These are phyloP conservation scores for Paecilomyces fulvus DNA, from an alignment of 2,329 filamentous ascomycete genomes.

Conservation along the genomic window DNA sequence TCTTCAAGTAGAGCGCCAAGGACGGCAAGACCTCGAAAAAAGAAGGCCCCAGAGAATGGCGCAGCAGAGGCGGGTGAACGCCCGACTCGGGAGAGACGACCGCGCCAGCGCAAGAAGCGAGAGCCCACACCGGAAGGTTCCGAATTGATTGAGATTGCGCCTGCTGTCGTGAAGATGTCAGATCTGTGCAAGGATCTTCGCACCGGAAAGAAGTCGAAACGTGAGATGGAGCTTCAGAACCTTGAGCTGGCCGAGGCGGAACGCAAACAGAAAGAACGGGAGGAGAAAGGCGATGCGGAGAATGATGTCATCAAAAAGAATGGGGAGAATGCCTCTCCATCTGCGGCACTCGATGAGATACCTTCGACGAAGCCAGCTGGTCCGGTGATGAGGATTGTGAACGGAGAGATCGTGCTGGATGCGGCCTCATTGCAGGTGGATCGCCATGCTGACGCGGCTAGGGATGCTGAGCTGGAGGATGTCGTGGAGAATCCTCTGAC, in stretches of 20 bases:
- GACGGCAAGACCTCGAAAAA: constrained; percentile 14
- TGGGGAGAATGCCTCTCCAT: constrained; percentile 13
- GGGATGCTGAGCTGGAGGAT: constrained; percentile 39
- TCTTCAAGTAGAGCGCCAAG: constrained; percentile 15
- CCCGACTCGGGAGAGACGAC: constrained; percentile 14
- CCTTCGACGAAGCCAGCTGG: constrained; percentile 23
- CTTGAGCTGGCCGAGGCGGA: constrained; percentile 49
- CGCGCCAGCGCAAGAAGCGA: constrained; percentile 25
- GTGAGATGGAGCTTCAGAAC: constrained; percentile 48
- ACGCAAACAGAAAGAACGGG: constrained; percentile 30
- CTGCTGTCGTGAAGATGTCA: constrained; percentile 48
- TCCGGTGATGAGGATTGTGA: constrained; percentile 45
- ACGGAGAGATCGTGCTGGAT: constrained; percentile 50
- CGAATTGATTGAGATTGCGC: constrained; percentile 44
- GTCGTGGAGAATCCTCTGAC: constrained; percentile 40
- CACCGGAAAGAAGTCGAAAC: constrained; percentile 49
- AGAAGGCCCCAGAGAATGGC: constrained; percentile 16
- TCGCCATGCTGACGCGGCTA: constrained; percentile 44
- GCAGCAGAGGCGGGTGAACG: constrained; percentile 15
- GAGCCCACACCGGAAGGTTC: constrained; percentile 41
- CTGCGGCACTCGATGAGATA: constrained; percentile 10
- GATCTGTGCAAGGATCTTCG: constrained; percentile 46
- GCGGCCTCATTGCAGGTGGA: constrained; percentile 46
- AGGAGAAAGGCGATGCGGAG: constrained; percentile 18
- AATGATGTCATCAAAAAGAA: constrained; percentile 19